Conservation (phyloP, 2,329 filamentous ascomycete species). For the Fusarium anguioides region DNA sequence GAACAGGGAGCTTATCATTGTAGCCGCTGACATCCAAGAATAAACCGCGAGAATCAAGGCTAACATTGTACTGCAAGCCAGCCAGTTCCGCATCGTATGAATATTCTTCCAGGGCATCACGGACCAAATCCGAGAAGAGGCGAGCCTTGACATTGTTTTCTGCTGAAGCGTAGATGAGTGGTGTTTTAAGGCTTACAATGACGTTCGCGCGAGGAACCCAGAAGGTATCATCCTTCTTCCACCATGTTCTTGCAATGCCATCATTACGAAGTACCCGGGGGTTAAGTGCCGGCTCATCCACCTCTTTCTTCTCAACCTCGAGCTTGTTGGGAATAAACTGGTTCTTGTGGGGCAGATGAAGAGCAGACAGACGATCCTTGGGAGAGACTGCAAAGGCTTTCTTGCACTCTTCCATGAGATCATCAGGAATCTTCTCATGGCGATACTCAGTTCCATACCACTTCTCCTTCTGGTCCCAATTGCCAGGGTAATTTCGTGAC, state of each 20-base stretch:
- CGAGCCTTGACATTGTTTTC: conserved; percentile 81
- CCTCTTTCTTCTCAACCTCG: conserved; percentile 93
- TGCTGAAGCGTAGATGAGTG: conserved; percentile 81
- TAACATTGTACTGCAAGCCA: conserved; percentile 85
- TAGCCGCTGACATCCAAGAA: conserved; percentile 87
- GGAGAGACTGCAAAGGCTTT: conserved; percentile 69
- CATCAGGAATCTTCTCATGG: conserved; percentile 79
- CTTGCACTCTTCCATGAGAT: conserved; percentile 78
- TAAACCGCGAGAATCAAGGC: conserved; percentile 76
- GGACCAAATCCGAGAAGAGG: conserved; percentile 85
- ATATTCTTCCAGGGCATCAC: conserved; percentile 90
- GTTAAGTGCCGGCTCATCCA: conserved; percentile 76
- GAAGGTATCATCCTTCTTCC: conserved; percentile 98
- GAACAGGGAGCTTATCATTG: conserved; percentile 93
- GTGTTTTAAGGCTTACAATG: conserved; percentile 81
- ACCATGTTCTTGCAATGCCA: conserved; percentile 84
- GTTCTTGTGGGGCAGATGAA: conserved; percentile 92
- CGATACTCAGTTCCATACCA: conserved; percentile 99
- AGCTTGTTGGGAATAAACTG: conserved; percentile 95
- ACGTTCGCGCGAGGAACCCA: conserved; percentile 97
- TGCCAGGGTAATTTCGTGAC: conserved; percentile 83
- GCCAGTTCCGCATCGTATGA: conserved; percentile 96
- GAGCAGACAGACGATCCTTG: conserved; percentile 70
- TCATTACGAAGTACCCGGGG: conserved; percentile 91
- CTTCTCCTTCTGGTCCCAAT: conserved; percentile 89